These are phyloP conservation scores for Lecanicillium sp. DNA, from an alignment of 2,329 filamentous ascomycete genomes.

Conservation along the genomic window DNA sequence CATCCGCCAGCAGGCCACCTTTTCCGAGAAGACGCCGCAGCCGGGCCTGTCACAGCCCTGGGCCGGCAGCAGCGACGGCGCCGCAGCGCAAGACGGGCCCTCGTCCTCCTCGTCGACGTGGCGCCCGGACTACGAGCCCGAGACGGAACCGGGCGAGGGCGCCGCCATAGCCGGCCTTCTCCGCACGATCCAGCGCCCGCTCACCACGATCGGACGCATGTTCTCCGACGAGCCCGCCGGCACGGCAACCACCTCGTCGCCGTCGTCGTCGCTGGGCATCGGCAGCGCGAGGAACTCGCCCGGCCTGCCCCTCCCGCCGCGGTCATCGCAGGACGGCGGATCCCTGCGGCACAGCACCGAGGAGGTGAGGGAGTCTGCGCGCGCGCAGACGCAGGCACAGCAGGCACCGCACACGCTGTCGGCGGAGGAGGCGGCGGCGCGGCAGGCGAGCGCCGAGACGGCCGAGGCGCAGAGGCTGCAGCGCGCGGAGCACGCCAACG, in stretches of 20 bases:
- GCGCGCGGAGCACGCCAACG: constrained; percentile 76
- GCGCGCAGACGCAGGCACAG: constrained; percentile 11
- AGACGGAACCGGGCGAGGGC: constrained; percentile 55
- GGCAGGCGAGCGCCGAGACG: constrained; percentile 83
- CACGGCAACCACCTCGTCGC: constrained; percentile 19
- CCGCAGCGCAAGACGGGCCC: constrained; percentile 21
- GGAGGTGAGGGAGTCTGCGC: constrained; percentile 24
- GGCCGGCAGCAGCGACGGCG: constrained; percentile 38
- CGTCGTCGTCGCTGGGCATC: constrained; percentile 27
- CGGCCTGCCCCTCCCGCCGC: constrained; percentile 31
- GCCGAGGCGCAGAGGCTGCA: constrained; percentile 83
- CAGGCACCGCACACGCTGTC: constrained; percentile 43
- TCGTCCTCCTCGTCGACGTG: constrained; percentile 22
- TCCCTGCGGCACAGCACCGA: constrained; percentile 24
- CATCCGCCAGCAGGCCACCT: constrained; percentile 31
- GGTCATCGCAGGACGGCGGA: constrained; percentile 6
- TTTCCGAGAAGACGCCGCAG: constrained; percentile 43
- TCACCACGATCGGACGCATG: constrained; percentile 89
- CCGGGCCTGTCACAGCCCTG: constrained; percentile 6
- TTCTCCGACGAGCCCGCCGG: constrained; percentile 67
- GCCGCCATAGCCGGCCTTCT: constrained; percentile 80
- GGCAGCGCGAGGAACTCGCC: constrained; percentile 23
- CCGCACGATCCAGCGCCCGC: constrained; percentile 81
- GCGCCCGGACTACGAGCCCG: constrained; percentile 19
- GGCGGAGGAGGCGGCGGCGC: constrained; percentile 80